Conservation (phyloP, 2,329 filamentous ascomycete genomes). For the Thelonectria olida region DNA sequence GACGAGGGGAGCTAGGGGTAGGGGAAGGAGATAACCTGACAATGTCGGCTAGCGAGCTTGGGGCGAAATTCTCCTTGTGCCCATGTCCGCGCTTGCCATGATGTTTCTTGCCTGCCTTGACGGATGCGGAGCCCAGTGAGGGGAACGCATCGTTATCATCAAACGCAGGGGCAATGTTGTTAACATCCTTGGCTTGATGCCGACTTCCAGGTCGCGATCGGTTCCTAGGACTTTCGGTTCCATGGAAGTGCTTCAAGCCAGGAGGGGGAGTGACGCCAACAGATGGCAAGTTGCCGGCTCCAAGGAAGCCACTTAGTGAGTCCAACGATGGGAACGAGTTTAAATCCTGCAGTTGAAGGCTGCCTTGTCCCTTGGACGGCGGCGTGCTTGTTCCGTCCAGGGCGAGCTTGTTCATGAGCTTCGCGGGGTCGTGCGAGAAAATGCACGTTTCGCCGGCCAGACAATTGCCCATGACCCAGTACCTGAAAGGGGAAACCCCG, state of each 20-base stretch:
- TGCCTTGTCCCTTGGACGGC: conserved; percentile 69
- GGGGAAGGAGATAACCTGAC: conserved; percentile 95
- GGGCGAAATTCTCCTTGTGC: conserved; percentile 72
- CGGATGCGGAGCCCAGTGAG: conserved; percentile 78
- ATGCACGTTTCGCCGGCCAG: conserved; percentile 93
- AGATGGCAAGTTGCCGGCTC: conserved; percentile 61
- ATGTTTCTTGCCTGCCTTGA: conserved; percentile 87
- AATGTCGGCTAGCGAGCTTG: conserved; percentile 89
- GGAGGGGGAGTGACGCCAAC: conserved; percentile 72
- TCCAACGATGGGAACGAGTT: conserved; percentile 87
- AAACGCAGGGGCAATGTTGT: conserved; percentile 77
- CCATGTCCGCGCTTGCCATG: conserved; percentile 85
- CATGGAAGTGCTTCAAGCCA: conserved; percentile 72
- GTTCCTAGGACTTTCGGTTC: conserved; percentile 71
- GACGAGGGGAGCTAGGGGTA: conserved; percentile 67
- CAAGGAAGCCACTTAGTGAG: conserved; percentile 62
- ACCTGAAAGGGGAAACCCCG: conserved; percentile 63
- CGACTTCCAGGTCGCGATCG: conserved; percentile 88
- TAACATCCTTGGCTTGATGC: conserved; percentile 68
- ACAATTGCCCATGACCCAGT: conserved; percentile 96
- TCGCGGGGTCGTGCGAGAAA: conserved; percentile 94
- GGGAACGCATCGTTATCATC: conserved; percentile 98
- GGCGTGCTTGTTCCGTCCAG: conserved; percentile 75
- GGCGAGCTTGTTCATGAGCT: conserved; percentile 82
- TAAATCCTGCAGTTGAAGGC: conserved; percentile 83